A percentile compares a stretch with the other conserved stretches of the same genome.
These are phyloP conservation scores for Brettanomyces custersianus DNA, from an alignment of 805 yeast genomes.

Conservation along the genomic window DNA sequence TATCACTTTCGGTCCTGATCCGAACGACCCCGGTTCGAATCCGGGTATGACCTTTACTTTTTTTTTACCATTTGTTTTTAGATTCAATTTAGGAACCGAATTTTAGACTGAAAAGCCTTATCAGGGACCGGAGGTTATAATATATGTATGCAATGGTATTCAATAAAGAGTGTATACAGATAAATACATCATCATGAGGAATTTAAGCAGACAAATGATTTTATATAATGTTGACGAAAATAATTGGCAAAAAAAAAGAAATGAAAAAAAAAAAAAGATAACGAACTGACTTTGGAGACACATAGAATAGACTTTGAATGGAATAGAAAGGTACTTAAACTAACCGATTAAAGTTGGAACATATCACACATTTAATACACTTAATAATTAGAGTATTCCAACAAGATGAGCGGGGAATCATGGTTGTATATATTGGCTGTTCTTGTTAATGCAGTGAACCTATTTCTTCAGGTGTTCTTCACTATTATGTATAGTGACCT, in stretches of 20 bases:
- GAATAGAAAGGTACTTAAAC: background rate
- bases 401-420: slow-evolving; percentile 23
- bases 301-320: background rate
- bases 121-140: background rate
- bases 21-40: slow-evolving; percentile 78
- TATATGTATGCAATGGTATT: background rate
- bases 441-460: slow-evolving; percentile 73
- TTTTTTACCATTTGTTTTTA: slow-evolving; percentile 8
- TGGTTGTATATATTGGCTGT: slow-evolving; percentile 71
- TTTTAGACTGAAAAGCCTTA: background rate
- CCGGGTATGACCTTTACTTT: slow-evolving; percentile 63
- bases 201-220: background rate
- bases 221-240: background rate
- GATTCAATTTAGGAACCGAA: background rate
- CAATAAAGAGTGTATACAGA: background rate
- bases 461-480: slow-evolving; percentile 89
- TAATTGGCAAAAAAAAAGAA: background rate
- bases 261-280: background rate
- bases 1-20: slow-evolving; percentile 76
- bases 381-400: background rate
- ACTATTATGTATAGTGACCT: slow-evolving; percentile 92
- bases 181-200: background rate
- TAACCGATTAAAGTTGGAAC: background rate
- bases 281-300: background rate
- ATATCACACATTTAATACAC: background rate